phyloP scores from a whole-genome alignment of 176 grass and related monocot species.

The Ensete ventricosum region DNA sequence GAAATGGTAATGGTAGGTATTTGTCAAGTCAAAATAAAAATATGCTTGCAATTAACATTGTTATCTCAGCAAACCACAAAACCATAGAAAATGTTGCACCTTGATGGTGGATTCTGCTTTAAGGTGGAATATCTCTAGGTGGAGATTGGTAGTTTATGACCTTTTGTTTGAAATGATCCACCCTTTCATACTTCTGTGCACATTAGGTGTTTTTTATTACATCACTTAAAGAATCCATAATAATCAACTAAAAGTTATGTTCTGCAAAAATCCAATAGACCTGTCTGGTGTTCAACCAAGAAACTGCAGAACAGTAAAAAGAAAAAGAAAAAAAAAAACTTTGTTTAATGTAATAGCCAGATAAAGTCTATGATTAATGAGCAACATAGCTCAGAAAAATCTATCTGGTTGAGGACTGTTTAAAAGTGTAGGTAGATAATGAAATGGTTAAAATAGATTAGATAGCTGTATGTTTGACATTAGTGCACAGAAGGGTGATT shows the following conservation, averaged over 20 bases:
- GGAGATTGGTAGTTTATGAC: neutral
- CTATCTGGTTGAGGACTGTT: too few species aligned
- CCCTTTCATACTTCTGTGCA: neutral
- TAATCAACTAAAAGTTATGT: neutral
- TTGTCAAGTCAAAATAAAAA: constrained; percentile 1
- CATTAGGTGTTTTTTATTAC: neutral
- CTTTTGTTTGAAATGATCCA: neutral
- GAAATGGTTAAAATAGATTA: neutral
- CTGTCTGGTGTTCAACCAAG: too few species aligned
- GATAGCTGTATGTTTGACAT: too few species aligned
- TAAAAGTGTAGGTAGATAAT: neutral
- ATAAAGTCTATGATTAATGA: too few species aligned
- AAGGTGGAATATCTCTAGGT: neutral
- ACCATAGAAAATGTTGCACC: too few species aligned
- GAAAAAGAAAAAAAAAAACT: neutral
- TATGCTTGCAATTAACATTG: neutral
- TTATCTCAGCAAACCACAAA: neutral
- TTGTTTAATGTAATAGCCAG: too few species aligned
- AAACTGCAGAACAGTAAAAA: neutral
- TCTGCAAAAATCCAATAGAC: too few species aligned
- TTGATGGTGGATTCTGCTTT: neutral
- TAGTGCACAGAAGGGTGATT: neutral
- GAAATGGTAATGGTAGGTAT: neutral
- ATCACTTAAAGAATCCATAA: neutral
- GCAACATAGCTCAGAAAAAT: too few species aligned